phyloP scores from a whole-genome alignment of 257 asterid genomes.

The Capsicum rhomboideum region DNA sequence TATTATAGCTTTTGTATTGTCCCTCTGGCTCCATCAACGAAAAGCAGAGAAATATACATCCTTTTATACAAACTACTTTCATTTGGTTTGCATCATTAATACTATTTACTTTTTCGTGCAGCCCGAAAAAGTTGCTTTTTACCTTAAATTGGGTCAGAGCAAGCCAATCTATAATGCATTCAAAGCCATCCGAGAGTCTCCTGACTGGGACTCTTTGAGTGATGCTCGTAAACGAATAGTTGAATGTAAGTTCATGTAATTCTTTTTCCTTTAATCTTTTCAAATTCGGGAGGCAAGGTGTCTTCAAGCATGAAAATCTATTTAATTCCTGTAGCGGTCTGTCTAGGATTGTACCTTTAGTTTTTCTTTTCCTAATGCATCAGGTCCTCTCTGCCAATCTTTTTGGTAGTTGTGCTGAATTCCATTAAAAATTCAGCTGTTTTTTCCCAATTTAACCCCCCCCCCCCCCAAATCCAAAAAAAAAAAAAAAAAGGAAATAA shows the following conservation, averaged over 20 bases:
- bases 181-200: slow-evolving; percentile 68
- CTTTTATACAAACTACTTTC: neutral
- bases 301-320: neutral
- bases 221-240: slow-evolving; percentile 93
- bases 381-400: neutral
- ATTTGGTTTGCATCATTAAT: neutral
- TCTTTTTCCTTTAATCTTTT: neutral
- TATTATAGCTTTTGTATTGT: neutral
- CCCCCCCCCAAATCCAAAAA: neutral
- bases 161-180: slow-evolving; percentile 89
- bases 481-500: no score
- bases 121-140: slow-evolving; percentile 93
- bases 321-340: neutral
- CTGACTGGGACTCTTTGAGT: slow-evolving; percentile 67
- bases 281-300: neutral
- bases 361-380: neutral
- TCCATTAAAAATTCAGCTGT: neutral
- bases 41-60: neutral
- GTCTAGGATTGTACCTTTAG: neutral
- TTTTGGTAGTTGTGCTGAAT: neutral
- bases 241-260: slow-evolving; percentile 42
- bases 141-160: slow-evolving; percentile 83
- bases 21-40: neutral
- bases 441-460: neutral
- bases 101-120: slow-evolving; percentile 17